Evolutionary conservation across 495 filamentous ascomycete species (phyloP), one percentile per base, ranked within the genome.

Genomic region (Cenococcum geophilum): DNA sequence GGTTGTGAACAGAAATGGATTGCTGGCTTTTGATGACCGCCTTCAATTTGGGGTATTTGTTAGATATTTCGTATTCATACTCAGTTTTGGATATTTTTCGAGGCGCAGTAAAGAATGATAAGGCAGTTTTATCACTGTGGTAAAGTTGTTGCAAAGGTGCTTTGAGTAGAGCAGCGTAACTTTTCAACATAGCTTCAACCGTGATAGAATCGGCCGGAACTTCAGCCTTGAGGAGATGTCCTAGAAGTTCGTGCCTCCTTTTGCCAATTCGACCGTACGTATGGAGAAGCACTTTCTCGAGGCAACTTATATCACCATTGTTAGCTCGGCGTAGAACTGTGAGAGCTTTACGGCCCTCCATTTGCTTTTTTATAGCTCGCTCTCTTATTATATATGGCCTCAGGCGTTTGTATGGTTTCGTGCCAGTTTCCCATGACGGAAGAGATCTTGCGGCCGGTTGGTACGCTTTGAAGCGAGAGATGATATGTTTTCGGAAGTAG

Each of bases 181-280:
- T 20, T 25, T 52, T 52, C 16, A 52, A 10, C 16, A 52, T 52
- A 6, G 18, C 49, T 20, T 37, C 53, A 37, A 45, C 25, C 14
- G 67, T 58, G 43, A 70, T 59, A 0, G 66, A 50, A 4, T 14
- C 62, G 35, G 35, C 56, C 58, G 49, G 50, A 20, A 43, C 25
- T 48, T 76, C 64, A 12, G 69, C 73, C 12, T 60, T 58, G 14
- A 83, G 61, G 32, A 91, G 62, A 0, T 77, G 66, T 1, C 71
- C 43, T 25, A 89, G 57, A 23, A 96, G 75, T 47, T 86, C 73
- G 37, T 86, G 82, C 51, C 85, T 78, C 47, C 88, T 81, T 65
- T 75, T 82, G 16, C 92, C 92, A 2, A 74, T 72, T 32, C 92
- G 84, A 2, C 91, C 93, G 71, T 95, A 93, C 27, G 86, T 82